phyloP scores from a whole-genome alignment of 1,284 basidiomycete genomes.

The Irpex sp. region DNA sequence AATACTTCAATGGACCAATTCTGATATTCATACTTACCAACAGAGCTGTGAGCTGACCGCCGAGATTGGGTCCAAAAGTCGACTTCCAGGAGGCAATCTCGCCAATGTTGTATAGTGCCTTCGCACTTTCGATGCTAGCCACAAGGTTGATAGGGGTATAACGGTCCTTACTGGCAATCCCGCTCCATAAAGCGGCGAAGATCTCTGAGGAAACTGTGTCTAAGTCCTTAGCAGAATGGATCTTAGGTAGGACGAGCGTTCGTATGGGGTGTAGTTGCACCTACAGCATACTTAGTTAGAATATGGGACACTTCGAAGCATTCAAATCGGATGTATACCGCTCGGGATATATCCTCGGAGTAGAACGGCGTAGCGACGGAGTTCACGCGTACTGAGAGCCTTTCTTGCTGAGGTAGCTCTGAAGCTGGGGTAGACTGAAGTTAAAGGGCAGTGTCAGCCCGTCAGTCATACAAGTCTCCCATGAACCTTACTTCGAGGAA shows the following conservation, averaged over 20 bases:
- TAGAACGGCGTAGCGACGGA: conserved; percentile 72
- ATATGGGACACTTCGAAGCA: background rate
- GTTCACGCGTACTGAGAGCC: conserved; percentile 77
- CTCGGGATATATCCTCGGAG: conserved; percentile 60
- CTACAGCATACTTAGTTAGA: conserved; percentile 10
- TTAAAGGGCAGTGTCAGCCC: background rate
- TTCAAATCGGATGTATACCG: conserved; percentile 40
- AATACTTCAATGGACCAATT: conserved; percentile 30
- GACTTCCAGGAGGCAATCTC: conserved; percentile 64
- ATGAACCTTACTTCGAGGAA: conserved; percentile 52
- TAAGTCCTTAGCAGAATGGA: conserved; percentile 66
- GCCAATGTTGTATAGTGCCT: conserved; percentile 55
- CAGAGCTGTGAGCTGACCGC: conserved; percentile 51
- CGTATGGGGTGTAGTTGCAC: conserved; percentile 38
- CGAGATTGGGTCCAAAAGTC: conserved; percentile 35
- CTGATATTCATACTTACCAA: conserved; percentile 37
- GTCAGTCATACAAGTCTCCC: background rate
- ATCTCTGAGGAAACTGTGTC: conserved; percentile 55
- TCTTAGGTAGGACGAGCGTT: conserved; percentile 76
- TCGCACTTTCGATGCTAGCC: conserved; percentile 79
- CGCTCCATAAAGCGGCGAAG: conserved; percentile 24
- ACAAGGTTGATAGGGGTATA: conserved; percentile 54
- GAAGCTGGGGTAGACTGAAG: conserved; percentile 28
- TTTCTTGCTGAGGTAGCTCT: conserved; percentile 39
- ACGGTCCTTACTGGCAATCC: conserved; percentile 14